Conservation (phyloP, 2,329 filamentous ascomycete genomes). For the Claviceps maximensis region DNA sequence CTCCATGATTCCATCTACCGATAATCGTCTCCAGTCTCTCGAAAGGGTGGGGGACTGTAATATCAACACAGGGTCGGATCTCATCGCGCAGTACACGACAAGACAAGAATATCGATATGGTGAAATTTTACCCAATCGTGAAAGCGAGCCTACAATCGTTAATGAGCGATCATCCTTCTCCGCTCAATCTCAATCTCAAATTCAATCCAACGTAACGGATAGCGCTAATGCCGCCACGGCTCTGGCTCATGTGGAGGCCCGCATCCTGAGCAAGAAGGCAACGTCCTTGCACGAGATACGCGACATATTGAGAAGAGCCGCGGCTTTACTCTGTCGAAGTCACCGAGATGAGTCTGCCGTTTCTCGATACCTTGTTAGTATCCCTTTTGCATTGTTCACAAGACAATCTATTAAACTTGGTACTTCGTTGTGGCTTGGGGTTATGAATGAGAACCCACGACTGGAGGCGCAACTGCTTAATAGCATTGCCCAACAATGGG, state of each 20-base stretch:
- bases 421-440: conserved; percentile 88
- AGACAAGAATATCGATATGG: conserved; percentile 90
- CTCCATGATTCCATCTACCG: conserved; percentile 68
- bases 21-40: conserved; percentile 74
- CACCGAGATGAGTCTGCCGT: conserved; percentile 64
- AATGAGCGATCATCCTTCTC: conserved; percentile 39
- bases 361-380: conserved; percentile 75
- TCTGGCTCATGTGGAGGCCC: conserved; percentile 59
- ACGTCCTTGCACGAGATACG: conserved; percentile 64
- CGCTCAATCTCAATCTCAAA: conserved; percentile 7
- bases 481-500: conserved; percentile 86
- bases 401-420: conserved; percentile 94
- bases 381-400: conserved; percentile 86
- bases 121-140: conserved; percentile 58
- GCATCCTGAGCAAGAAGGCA: conserved; percentile 53
- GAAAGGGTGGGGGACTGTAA: conserved; percentile 59
- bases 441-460: conserved; percentile 88
- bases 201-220: conserved; percentile 35
- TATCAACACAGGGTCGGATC: conserved; percentile 89
- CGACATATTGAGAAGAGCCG: conserved; percentile 71
- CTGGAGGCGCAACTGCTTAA: conserved; percentile 77
- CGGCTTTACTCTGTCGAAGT: conserved; percentile 71
- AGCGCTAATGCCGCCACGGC: conserved; percentile 48
- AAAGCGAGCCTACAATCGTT: conserved; percentile 49
- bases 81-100: conserved; percentile 92